Evolutionary conservation across 371 early-diverging fungal species (phyloP), one percentile per base, ranked within the genome.

Genomic region (Lichtheimia ornata): DNA sequence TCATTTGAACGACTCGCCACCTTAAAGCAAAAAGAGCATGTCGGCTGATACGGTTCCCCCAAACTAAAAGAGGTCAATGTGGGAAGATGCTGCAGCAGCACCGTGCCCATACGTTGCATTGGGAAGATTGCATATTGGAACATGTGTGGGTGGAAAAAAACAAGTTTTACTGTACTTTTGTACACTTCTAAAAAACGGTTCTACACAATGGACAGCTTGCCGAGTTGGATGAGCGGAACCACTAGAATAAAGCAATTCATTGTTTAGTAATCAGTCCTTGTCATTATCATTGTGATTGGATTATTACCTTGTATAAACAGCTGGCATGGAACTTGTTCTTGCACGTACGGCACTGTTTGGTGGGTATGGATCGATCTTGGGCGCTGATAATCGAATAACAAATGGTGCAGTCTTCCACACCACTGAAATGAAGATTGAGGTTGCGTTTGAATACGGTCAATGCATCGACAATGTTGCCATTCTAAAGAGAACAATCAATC

Each of bases 361-460:
- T 89, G 25, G 98, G 98, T 67, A 97, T 77, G n/a, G 92, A 84
- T 56, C 91, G 84, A 76, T 95, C 97, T 63, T 90, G 81, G 4
- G 89, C 84, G 53, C 95, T 91, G 50, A 98, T 90, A 49, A 97
- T 89, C 13, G 94, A 94, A 70, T 97, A 98, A 73, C 98, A 98
- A 63, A 97, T 97, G 1, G 95, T 88, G 71, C 97, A 97, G 67
- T 97, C 97, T 64, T 93, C 96, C 17, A 95, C 89, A 6, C 96
- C 98, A 30, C 89, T 90, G 70, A 97, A 96, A 69, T 96, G 97
- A 53, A 93, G 72, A n/a, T 83, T 80, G 22, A 94, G 84, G 64
- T 96, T 97, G 56, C 88, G 87, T 52, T 90, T 82, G 64, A 93
- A 91, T 65, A 94, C 72, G 2, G 82, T 78, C 44, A 97, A 72